Evolutionary conservation across 2,329 filamentous ascomycete genomes (phyloP).

Genomic region (Alternaria ethzedia): DNA sequence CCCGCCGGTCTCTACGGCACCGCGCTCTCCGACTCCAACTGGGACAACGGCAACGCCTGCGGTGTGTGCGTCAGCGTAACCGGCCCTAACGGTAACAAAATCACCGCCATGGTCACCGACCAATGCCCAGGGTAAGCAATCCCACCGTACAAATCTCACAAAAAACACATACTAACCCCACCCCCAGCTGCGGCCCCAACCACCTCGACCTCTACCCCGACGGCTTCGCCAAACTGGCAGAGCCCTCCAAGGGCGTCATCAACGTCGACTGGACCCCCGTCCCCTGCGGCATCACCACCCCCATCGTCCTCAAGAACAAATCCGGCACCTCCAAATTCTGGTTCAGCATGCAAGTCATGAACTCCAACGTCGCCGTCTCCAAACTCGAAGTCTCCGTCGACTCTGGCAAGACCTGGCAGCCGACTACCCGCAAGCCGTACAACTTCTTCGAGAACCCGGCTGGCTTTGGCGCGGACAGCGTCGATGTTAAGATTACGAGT

Average conservation of each 20-base stretch:
- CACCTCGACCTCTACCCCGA: constrained; percentile 63
- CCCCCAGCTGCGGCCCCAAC: constrained; percentile 54
- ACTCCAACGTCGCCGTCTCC: constrained; percentile 63
- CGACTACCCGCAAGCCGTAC: constrained; percentile 59
- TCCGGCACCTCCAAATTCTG: constrained; percentile 59
- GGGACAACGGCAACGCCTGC: constrained; percentile 63
- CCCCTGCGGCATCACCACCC: constrained; percentile 58
- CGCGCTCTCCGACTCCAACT: constrained; percentile 65
- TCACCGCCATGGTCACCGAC: constrained; percentile 70
- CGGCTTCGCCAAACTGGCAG: constrained; percentile 58
- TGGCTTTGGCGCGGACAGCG: constrained; percentile 62
- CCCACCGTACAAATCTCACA: background rate
- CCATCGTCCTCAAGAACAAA: constrained; percentile 62
- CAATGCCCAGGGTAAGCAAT: constrained; percentile 55
- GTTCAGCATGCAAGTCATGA: constrained; percentile 70
- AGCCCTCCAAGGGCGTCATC: constrained; percentile 56
- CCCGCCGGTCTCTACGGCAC: constrained; percentile 66
- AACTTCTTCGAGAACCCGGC: constrained; percentile 67
- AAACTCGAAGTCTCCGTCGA: constrained; percentile 68
- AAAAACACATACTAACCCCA: background rate
- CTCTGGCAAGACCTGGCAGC: constrained; percentile 64
- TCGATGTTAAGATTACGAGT: constrained; percentile 64
- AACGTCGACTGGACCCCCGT: constrained; percentile 58
- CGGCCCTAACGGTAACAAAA: constrained; percentile 61
- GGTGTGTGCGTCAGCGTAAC: constrained; percentile 68